Evolutionary conservation across 1,284 basidiomycete genomes (phyloP), one percentile per base, ranked within the genome.

Genomic region (Leccinum variabile): DNA sequence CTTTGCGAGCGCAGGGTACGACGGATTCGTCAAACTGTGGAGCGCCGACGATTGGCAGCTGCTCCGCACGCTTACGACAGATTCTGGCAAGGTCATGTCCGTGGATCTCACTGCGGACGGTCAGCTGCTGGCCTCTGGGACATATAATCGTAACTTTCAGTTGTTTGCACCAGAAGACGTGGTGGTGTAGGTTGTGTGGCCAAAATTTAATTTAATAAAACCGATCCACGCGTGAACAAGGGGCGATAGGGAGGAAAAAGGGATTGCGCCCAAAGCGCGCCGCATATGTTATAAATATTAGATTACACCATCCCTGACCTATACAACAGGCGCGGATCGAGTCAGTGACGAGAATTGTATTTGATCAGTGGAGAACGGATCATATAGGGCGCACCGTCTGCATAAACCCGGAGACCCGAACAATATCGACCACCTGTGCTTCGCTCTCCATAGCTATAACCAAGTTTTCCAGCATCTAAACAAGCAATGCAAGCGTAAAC

Each of bases 21-120:
- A 99, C 74, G 94, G 95, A 1, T 86, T 92, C 63, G 94, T 99
- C 67, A 95, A 97, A 74, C 74, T 99, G 54, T 99, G 97, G 97
- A 94, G 91, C 67, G 94, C 97, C 30, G 97, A 99, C 75, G 97
- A 99, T 73, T 99, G 97, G 97, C 94, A 95, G 70, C 80, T 97
- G 39, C 81, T 98, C 54, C 84, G 90, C 65, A 92, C 92, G 55
- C 82, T 99, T 64, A 89, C 92, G 37, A 96, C 95, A 14, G 97
- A 98, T 73, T 91, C 92, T 6, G 95, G 95, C 39, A 98, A 98
- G 76, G 95, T 98, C 63, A 99, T 99, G 97, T 95, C 92, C 39
- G 95, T 97, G 35, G 97, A 99, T 75, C 82, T 98, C 28, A 87
- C 89, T 25, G 80, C 82, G 64, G 92, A 97, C 72, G 94, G 89